Base-by-base conservation (phyloP, 2,329 filamentous ascomycete genomes). In the Penicillium sp. region DNA sequence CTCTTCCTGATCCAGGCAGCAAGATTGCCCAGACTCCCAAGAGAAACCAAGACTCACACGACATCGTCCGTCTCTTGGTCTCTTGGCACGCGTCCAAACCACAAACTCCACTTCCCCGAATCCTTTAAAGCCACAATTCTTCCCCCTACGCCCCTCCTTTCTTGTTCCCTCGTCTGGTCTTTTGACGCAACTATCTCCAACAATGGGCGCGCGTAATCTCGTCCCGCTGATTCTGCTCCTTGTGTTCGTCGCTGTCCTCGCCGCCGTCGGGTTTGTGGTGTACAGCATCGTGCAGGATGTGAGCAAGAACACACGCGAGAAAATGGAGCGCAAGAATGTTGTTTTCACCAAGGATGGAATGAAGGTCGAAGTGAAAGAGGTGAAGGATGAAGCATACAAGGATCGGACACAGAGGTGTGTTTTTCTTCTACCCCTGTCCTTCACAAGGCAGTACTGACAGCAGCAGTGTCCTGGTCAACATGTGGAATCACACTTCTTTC, bases 281-380 rank as follows among this genome's bases (percentile, higher is more conserved):
- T 82, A 79, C 61, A 62, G 68, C 32, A 77, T 79, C 66, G 68
- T 71, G 17, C 73, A 74, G 54, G 72, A 79, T 45, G 71, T 82
- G 33, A 71, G 73, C 43, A 68, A 74, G 44, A 71, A 71, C 46
- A 77, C 76, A 29, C 69, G 69, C 30, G 69, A 73, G 54, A 76
- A 77, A 49, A 75, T 82, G 73, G 76, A 81, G 62, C 77, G 77
- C 67, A 77, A 77, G 59, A 72, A 82, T 47, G 70, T 82, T 25
- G 61, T 68, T 8, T 73, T 80, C 54, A 72, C 72, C 2, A 76
- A 74, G 54, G 77, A 80, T 30, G 79, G 78, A 14, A 71, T 77
- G 48, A 74, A 74, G 45, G 76, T 82, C 6, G 74, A 74, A 1
- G 72, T 81, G 30, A 78, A 75, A 60, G 73, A 80, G 50, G 50